Base-by-base conservation (phyloP, 2,329 filamentous ascomycete species). In the Sclerotinia subarctica region DNA sequence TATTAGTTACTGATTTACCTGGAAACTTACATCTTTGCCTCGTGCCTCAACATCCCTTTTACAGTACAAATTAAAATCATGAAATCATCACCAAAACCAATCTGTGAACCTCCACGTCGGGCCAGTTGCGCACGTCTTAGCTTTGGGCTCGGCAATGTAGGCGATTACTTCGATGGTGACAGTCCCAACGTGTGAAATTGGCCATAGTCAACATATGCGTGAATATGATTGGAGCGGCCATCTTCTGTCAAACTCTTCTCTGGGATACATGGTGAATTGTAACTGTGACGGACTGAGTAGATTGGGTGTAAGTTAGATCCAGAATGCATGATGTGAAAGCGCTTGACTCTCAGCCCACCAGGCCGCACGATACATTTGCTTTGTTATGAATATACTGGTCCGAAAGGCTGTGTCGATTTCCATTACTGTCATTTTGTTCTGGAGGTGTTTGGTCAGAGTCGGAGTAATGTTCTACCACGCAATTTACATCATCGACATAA, bases 401-500 rank as follows among this genome's bases (percentile, higher is more conserved):
- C 46, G 42, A 60, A 60, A 60, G 15, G 32, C 29, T 11, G 64
- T 59, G 24, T 66, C 35, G 10, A 32, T 51, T 51, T 44, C 54
- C 13, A 10, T 66, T 52, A 5, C 17, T 51, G 7, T 60, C 44
- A 60, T 60, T 2, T n/a, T 13, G 21, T n/a, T 44, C 35, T 52
- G 64, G 44, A 4, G 29, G 7, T 17, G n/a, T 19, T 17, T 26
- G 17, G 24, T 47, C 32, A 29, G 11, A 60, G n/a, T 66, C 44
- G 7, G 46, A 17, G 19, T 44, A 35, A 21, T 52, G 53, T 17
- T 59, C 24, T 24, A 7, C 64, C 17, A 46, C 54, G 24, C 54
- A 66, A 6, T 60, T 52, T 15, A 66, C 19, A 17, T 29, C n/a
- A 26, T 46, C 54, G 3, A 21, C 2, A 51, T 52, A 32, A 46